Base-by-base conservation (phyloP, 2,329 filamentous ascomycete species). In the Pezicula radicicola region DNA sequence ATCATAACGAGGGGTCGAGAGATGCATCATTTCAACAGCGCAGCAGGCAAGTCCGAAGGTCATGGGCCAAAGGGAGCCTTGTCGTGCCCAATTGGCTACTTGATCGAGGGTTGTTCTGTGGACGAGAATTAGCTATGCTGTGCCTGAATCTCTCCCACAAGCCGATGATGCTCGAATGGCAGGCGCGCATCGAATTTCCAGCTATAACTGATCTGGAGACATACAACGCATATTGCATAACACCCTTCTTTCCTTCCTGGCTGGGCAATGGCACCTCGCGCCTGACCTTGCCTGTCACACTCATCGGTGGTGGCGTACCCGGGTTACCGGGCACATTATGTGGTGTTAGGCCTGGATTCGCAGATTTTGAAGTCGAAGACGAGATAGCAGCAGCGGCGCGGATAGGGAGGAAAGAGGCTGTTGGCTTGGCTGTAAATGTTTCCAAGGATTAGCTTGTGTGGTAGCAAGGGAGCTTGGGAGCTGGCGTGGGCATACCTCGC, bases 11-110 rank as follows among this genome's bases (percentile, higher is more conserved):
- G 90, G 90, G 55, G 89, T 91, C 30, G 89, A 94, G 18, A 91
- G 78, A 70, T 92, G 88, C 90, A 95, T 95, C 90, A 95, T 95
- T 70, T 95, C 90, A 67, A 95, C 75, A 71, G 88, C 89, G 72
- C 90, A 95, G 80, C 90, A 95, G 65, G 90, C 90, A 46, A 94
- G 86, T 48, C 87, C 90, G 69, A 95, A 95, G 46, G 88, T 91
- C 80, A 95, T 86, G 61, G 90, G 90, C 90, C 90, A 95, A 48
- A 94, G 77, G 15, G 90, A 95, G 50, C 85, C 83, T 73, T 94
- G 88, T 47, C 90, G 85, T 36, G 84, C 87, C 90, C 90, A 95
- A 75, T 92, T 93, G 71, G 87, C 75, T 57, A 94, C 79, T 65
- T 87, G 79, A 68, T 95, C 89, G 66, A 91, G 79, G 5, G 88